Evolutionary conservation across 805 yeast genomes (phyloP).

Genomic region (Myxozyma geophila): DNA sequence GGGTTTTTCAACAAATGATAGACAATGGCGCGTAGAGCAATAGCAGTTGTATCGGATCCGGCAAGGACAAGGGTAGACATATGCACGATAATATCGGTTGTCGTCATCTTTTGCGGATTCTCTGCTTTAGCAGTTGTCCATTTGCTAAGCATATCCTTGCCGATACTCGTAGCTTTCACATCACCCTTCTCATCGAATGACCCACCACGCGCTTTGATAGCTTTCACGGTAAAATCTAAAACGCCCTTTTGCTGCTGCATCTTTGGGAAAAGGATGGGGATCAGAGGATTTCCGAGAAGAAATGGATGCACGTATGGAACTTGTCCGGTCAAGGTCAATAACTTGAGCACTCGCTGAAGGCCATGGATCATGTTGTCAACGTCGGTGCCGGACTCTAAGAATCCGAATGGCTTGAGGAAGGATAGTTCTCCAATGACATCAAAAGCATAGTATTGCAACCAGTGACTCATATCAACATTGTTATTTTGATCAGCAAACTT

Average conservation of each 20-base stretch:
- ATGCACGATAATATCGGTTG: background rate
- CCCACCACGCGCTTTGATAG: background rate
- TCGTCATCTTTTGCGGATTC: constrained; percentile 7
- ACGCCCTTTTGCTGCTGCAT: background rate
- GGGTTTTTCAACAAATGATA: background rate
- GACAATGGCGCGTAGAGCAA: constrained; percentile 1
- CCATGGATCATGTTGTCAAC: background rate
- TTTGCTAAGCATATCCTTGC: constrained; percentile 5
- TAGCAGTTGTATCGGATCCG: constrained; percentile 9
- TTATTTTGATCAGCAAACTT: background rate
- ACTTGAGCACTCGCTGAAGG: background rate
- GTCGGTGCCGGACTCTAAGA: constrained; percentile 1
- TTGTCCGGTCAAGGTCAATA: background rate
- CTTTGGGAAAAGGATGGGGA: background rate
- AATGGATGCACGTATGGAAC: background rate
- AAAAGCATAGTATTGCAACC: constrained; percentile 6
- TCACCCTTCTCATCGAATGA: background rate
- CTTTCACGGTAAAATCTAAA: background rate
- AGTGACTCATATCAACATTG: background rate
- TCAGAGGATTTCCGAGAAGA: background rate
- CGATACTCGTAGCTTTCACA: background rate
- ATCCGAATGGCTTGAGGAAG: background rate
- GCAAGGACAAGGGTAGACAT: background rate
- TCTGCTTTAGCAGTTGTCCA: background rate
- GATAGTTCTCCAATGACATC: constrained; percentile 4